A percentile compares a stretch with the other conserved stretches of the same genome.
These are phyloP conservation scores for Blastobotrys attinorum DNA, from an alignment of 805 yeast genomes.

Conservation along the genomic window DNA sequence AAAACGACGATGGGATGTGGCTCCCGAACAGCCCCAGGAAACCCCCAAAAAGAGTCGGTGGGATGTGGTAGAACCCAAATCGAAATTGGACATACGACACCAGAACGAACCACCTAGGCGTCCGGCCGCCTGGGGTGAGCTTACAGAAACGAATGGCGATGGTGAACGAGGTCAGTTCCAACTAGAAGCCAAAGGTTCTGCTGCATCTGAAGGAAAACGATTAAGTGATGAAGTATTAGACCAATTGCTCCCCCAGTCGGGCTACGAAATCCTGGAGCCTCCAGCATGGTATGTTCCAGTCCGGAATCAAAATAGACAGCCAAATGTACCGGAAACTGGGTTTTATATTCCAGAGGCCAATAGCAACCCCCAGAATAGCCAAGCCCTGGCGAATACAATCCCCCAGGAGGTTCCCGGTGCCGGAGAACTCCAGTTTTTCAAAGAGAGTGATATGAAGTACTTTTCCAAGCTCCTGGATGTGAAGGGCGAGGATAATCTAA, in stretches of 20 bases:
- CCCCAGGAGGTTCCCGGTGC: conserved; percentile 57
- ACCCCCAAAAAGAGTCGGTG: conserved; percentile 25
- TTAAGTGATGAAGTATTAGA: conserved; percentile 42
- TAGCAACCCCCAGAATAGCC: conserved; percentile 14
- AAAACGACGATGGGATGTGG: conserved; percentile 28
- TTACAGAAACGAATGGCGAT: no score
- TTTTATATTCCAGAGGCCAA: conserved; percentile 48
- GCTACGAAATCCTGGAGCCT: conserved; percentile 37
- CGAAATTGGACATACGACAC: conserved; percentile 9
- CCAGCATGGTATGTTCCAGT: conserved; percentile 40
- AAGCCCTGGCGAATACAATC: conserved; percentile 25
- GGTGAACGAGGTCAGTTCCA: conserved; percentile 20
- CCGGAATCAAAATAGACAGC: conserved; percentile 27
- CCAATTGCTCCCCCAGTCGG: conserved; percentile 41
- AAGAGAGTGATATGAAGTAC: conserved; percentile 60
- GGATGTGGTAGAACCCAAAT: no score
- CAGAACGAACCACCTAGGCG: conserved; percentile 14
- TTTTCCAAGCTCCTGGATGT: conserved; percentile 51
- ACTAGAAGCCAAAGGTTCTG: conserved; percentile 8
- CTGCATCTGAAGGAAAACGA: conserved; percentile 11
- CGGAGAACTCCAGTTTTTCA: conserved; percentile 58
- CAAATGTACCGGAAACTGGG: conserved; percentile 25
- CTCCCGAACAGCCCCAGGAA: conserved; percentile 12
- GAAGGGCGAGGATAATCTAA: conserved; percentile 28
- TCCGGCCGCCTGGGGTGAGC: conserved; percentile 29